phyloP scores from a whole-genome alignment of 345 rosid species.

The Rhodamnia argentea region DNA sequence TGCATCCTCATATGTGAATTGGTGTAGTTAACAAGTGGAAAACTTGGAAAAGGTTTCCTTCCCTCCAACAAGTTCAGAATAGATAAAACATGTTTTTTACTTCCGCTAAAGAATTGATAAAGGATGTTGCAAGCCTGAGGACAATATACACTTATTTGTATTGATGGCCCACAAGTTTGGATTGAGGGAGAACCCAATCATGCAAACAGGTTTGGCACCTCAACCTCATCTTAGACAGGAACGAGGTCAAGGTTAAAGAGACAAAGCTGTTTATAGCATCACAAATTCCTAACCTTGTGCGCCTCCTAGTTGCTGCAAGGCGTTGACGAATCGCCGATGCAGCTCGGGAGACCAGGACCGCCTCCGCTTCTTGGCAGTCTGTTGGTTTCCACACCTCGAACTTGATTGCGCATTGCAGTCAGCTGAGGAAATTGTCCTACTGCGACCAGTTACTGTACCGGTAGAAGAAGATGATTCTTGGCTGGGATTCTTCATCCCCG shows the following conservation, averaged over 20 bases:
- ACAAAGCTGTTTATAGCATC: neutral
- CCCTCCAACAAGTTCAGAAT: neutral
- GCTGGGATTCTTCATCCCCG: neutral
- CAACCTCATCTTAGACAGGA: neutral
- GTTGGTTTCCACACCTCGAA: neutral
- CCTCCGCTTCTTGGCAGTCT: constrained; percentile 25
- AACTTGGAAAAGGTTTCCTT: neutral
- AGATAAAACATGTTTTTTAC: neutral
- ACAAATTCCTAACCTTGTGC: constrained; percentile 16
- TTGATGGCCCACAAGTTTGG: neutral
- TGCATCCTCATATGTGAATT: neutral
- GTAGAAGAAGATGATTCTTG: neutral
- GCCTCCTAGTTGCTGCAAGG: constrained; percentile 38
- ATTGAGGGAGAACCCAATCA: neutral
- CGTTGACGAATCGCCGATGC: constrained; percentile 26
- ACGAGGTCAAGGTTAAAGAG: neutral
- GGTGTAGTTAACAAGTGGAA: neutral
- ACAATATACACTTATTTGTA: neutral
- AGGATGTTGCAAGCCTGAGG: neutral
- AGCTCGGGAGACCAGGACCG: constrained; percentile 39
- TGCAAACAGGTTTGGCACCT: neutral
- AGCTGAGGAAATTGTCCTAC: neutral
- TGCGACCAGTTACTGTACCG: neutral
- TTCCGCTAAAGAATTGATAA: neutral
- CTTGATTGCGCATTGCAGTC: neutral